These are phyloP conservation scores for Yamadazyma songkhlaensis DNA, from an alignment of 1,139 yeast genomes.

Conservation along the genomic window DNA sequence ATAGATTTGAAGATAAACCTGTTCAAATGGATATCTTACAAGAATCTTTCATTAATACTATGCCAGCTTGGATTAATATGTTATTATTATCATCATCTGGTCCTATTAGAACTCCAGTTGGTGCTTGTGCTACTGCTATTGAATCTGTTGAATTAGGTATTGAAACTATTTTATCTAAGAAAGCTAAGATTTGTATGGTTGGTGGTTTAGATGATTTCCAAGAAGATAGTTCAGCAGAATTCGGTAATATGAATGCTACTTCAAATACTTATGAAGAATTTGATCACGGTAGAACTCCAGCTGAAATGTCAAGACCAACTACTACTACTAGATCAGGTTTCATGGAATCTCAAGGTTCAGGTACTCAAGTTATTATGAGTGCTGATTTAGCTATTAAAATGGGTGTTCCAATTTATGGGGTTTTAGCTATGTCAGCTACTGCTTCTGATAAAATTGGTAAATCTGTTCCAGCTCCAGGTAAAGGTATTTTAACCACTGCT, in stretches of 20 bases:
- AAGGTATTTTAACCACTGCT: constrained; percentile 97
- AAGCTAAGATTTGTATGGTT: constrained; percentile 92
- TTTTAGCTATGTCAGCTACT: constrained; percentile 90
- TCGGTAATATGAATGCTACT: constrained; percentile 98
- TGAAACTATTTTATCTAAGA: constrained; percentile 87
- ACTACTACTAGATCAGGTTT: constrained; percentile 95
- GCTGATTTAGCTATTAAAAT: constrained; percentile 90
- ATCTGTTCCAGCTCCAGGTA: constrained; percentile 99
- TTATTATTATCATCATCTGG: constrained; percentile 95
- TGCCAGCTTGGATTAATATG: constrained; percentile 99
- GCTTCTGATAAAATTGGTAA: constrained; percentile 98
- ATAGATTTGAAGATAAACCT: constrained; percentile 86
- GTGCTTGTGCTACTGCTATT: constrained; percentile 98
- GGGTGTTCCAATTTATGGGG: constrained; percentile 99
- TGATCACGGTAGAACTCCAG: constrained; percentile 95
- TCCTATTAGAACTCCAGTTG: constrained; percentile 98
- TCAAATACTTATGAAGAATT: constrained; percentile 83
- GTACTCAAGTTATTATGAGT: constrained; percentile 94
- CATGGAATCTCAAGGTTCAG: constrained; percentile 99
- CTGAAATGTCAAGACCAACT: constrained; percentile 98
- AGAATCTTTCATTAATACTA: constrained; percentile 97
- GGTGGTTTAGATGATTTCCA: constrained; percentile 99
- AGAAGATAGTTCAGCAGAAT: constrained; percentile 97
- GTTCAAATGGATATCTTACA: constrained; percentile 96
- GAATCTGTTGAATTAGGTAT: constrained; percentile 96